These are phyloP conservation scores for Jamesozyma lodderae DNA, from an alignment of 805 yeast genomes.

Conservation along the genomic window DNA sequence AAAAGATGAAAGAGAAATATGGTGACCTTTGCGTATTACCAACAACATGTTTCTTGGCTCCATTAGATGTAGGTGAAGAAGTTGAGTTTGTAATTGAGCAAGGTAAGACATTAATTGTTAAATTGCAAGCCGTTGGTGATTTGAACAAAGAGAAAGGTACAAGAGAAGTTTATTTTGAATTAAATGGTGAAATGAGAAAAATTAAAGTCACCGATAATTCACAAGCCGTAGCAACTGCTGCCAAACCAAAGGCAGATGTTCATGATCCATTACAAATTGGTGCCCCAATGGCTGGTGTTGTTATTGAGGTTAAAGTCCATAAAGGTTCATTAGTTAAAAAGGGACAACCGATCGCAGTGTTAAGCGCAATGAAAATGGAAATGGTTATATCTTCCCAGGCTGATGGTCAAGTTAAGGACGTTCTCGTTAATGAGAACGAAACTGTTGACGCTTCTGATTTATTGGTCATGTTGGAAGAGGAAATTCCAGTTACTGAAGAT, in stretches of 20 bases:
- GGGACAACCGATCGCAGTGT: constrained; percentile 90
- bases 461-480: constrained; percentile 47
- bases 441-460: constrained; percentile 92
- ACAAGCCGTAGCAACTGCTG: constrained; percentile 72
- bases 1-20: constrained; percentile 60
- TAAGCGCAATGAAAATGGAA: constrained; percentile 99
- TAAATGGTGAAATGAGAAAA: constrained; percentile 97
- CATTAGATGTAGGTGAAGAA: constrained; percentile 83
- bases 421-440: constrained; percentile 81
- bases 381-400: constrained; percentile 94
- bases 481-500: constrained; percentile 14
- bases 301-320: constrained; percentile 87
- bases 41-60: constrained; percentile 80
- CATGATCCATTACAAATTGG: constrained; percentile 88
- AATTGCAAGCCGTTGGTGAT: constrained; percentile 88
- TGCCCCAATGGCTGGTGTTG: constrained; percentile 99
- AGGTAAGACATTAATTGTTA: constrained; percentile 89
- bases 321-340: constrained; percentile 83
- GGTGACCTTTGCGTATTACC: constrained; percentile 95
- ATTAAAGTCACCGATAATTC: constrained; percentile 84
- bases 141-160: constrained; percentile 75
- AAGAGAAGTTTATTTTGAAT: constrained; percentile 94
- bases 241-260: constrained; percentile 85
- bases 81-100: constrained; percentile 81
- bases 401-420: constrained; percentile 72